Evolutionary conservation across 352 stramenopile genomes (phyloP), one percentile per base, ranked within the genome.

Genomic region (Elongisporangium anandrum): DNA sequence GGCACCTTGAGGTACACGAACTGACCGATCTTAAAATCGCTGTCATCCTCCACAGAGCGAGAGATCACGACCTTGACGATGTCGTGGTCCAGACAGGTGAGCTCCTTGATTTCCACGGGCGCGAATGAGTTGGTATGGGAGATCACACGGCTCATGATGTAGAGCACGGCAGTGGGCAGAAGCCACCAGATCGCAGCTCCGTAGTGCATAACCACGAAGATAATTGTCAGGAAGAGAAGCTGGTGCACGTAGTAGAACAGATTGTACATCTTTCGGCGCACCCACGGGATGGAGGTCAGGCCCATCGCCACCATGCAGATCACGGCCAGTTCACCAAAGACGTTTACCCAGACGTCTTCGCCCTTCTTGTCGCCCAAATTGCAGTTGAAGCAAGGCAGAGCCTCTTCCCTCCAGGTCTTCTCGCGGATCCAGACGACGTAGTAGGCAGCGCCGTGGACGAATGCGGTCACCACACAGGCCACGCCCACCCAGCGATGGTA

Each of bases 401-500:
- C 50, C 13, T 72, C 47, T 3, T 64, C 24, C 4, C 21, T 19
- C 58, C 56, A 75, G 34, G 54, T 70, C 22, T 54, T 39, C 24
- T 65, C 38, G 22, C 51, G 62, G 1, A 68, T 50, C 50, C 63
- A 75, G 16, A 63, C 51, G 23, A 48, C 61, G 49, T 64, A 73
- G 57, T 60, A 78, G 2, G 60, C 10, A 19, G 56, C 49, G 17
- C 45, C 54, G 39, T 81, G 72, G 1, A 62, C 21, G 12, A 74
- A n/a, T 8, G 66, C 58, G 1, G 54, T 58, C n/a, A 72, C 24
- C 6, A 86, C 62, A 2, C 63, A 72, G 9, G 66, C 41, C 15
- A 80, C 64, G 4, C 66, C 73, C 2, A 86, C 47, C 72, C 74
- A 84, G n/a, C 72, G 69, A 21, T 86, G 77, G 57, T 86, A 86